phyloP scores from a whole-genome alignment of 371 early-diverging fungal species.

The Synchytrium microbalum region DNA sequence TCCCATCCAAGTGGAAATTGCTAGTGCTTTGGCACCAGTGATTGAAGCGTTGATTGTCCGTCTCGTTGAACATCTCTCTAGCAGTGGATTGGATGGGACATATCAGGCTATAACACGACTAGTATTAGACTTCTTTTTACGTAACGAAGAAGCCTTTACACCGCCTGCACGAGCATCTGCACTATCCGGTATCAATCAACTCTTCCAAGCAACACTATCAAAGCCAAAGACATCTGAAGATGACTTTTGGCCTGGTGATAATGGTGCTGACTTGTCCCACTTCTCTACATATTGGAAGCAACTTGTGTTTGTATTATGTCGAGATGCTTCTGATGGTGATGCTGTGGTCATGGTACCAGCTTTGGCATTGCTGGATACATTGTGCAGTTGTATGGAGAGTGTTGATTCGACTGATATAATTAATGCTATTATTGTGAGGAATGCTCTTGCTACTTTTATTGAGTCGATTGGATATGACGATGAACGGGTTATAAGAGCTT shows the following conservation, averaged over 20 bases:
- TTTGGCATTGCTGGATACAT: slow-evolving; percentile 62
- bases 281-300: slow-evolving; percentile 46
- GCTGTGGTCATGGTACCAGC: slow-evolving; percentile 82
- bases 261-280: slow-evolving; percentile 12
- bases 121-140: background rate
- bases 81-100: background rate
- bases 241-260: background rate
- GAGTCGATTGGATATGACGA: slow-evolving; percentile 4
- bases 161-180: background rate
- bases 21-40: background rate
- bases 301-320: slow-evolving; percentile 59
- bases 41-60: background rate
- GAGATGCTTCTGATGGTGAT: slow-evolving; percentile 74
- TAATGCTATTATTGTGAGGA: background rate
- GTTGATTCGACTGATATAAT: background rate
- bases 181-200: background rate
- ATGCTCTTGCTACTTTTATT: background rate
- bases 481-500: background rate
- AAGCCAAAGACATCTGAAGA: background rate
- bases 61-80: background rate
- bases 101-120: background rate
- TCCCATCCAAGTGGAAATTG: background rate
- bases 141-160: background rate
- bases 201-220: background rate
- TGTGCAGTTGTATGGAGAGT: slow-evolving; percentile 18